phyloP scores from a whole-genome alignment of 2,329 filamentous ascomycete species.

The Fusarium euwallaceae region DNA sequence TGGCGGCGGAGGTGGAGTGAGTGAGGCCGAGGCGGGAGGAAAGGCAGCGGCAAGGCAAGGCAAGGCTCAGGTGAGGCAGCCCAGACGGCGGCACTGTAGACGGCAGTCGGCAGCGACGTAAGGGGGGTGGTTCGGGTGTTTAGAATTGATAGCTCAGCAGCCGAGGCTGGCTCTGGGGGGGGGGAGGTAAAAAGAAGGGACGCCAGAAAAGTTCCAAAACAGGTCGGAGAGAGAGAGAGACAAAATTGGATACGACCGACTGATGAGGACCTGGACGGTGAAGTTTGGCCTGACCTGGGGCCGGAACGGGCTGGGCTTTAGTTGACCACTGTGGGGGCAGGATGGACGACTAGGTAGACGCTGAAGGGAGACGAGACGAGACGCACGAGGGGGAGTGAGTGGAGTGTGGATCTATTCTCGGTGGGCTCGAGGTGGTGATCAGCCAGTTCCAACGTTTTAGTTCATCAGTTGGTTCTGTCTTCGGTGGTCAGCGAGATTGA shows the following conservation, averaged over 20 bases:
- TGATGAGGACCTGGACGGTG: conserved; percentile 44
- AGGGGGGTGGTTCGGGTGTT: not conserved
- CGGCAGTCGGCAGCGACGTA: conserved; percentile 3
- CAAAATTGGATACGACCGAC: conserved; percentile 27
- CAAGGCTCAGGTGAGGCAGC: conserved; percentile 16
- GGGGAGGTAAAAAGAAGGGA: conserved; percentile 25
- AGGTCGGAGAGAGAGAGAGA: conserved; percentile 23
- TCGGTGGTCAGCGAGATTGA: not conserved
- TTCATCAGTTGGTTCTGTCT: not conserved
- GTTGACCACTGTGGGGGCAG: conserved; percentile 33
- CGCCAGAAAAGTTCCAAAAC: conserved; percentile 24
- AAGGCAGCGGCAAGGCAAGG: conserved; percentile 27
- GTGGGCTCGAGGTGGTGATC: conserved; percentile 19
- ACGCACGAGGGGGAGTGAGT: conserved; percentile 27
- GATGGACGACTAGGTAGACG: not conserved
- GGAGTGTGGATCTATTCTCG: conserved; percentile 15
- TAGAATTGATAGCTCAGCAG: conserved; percentile 37
- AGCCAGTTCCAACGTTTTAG: conserved; percentile 19
- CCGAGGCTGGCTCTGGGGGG: conserved; percentile 21
- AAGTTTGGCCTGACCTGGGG: conserved; percentile 46
- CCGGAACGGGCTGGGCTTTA: conserved; percentile 43
- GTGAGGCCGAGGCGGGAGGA: conserved; percentile 29
- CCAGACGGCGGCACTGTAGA: not conserved
- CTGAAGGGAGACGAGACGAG: not conserved
- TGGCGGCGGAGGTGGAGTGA: conserved; percentile 41